Evolutionary conservation across 2,329 filamentous ascomycete species (phyloP).

Genomic region (Diaporthe citrichinensis): DNA sequence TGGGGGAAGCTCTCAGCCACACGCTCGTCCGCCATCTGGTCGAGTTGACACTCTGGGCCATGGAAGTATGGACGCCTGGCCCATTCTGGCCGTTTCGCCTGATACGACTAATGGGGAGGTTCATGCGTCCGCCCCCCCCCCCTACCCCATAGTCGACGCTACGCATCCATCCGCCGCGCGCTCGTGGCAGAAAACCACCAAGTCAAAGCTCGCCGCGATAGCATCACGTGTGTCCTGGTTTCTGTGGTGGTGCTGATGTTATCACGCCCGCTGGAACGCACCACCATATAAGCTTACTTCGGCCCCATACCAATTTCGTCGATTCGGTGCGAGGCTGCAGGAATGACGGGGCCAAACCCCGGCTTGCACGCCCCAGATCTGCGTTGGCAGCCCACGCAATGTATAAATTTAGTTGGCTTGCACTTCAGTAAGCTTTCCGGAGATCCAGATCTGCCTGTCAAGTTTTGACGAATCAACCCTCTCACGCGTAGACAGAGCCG

Average conservation of each 20-base stretch:
- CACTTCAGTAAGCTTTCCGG: constrained; percentile 14
- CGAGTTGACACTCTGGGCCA: not conserved
- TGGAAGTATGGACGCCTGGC: not conserved
- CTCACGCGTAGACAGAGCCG: not conserved
- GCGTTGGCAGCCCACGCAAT: not conserved
- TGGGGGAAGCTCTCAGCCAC: constrained; percentile 10
- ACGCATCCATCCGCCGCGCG: not conserved
- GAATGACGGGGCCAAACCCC: not conserved
- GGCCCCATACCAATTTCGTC: not conserved
- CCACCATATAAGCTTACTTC: not conserved
- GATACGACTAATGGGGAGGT: not conserved
- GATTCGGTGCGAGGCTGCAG: constrained; percentile 4
- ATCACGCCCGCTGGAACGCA: not conserved
- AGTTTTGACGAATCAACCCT: not conserved
- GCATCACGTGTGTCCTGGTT: not conserved
- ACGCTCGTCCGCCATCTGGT: not conserved
- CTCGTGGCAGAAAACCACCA: not conserved
- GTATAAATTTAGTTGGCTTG: constrained; percentile 2
- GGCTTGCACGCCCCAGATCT: not conserved
- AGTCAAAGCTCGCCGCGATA: not conserved
- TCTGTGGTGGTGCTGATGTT: not conserved
- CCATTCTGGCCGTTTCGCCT: constrained; percentile 16
- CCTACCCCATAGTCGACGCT: not conserved
- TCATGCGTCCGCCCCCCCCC: not conserved
- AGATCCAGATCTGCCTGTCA: constrained; percentile 21